Evolutionary conservation across 768 basidiomycete genomes (phyloP).

Genomic region (Boletus bicolor): DNA sequence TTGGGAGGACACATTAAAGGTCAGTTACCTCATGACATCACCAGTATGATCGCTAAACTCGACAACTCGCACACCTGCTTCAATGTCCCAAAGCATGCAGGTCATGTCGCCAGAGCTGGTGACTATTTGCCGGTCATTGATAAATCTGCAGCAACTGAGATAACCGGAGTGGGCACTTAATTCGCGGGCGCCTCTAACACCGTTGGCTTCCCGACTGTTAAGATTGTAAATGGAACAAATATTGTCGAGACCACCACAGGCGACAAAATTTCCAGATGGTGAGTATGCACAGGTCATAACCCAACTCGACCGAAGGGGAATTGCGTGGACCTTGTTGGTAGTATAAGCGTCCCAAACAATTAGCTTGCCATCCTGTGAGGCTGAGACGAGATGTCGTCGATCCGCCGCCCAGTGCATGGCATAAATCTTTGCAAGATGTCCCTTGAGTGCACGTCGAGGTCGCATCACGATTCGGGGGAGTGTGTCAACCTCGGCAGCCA

Average conservation of each 20-base stretch:
- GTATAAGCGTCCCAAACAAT: conserved; percentile 99
- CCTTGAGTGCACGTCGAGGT: conserved; percentile 89
- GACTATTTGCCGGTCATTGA: conserved; percentile 98
- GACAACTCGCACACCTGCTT: conserved; percentile 94
- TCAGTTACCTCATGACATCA: conserved; percentile 94
- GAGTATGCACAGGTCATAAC: conserved; percentile 99
- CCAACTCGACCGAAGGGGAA: conserved; percentile 96
- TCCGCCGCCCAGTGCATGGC: conserved; percentile 99
- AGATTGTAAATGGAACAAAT: conserved; percentile 98
- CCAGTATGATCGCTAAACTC: conserved; percentile 99
- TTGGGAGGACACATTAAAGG: background rate
- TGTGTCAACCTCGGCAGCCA: conserved; percentile 95
- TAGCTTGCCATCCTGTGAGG: conserved; percentile 98
- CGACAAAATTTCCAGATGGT: conserved; percentile 95
- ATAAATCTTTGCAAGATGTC: conserved; percentile 99
- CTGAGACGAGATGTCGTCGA: conserved; percentile 95
- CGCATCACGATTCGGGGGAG: conserved; percentile 97
- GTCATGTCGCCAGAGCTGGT: conserved; percentile 99
- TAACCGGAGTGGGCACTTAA: conserved; percentile 97
- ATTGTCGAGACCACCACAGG: conserved; percentile 98
- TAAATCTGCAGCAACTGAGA: conserved; percentile 96
- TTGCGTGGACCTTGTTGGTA: conserved; percentile 99
- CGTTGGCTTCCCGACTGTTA: conserved; percentile 67
- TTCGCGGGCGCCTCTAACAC: conserved; percentile 89
- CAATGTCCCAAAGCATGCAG: conserved; percentile 99